Conservation (phyloP, 805 yeast species). For the Torulaspora delbrueckii region DNA sequence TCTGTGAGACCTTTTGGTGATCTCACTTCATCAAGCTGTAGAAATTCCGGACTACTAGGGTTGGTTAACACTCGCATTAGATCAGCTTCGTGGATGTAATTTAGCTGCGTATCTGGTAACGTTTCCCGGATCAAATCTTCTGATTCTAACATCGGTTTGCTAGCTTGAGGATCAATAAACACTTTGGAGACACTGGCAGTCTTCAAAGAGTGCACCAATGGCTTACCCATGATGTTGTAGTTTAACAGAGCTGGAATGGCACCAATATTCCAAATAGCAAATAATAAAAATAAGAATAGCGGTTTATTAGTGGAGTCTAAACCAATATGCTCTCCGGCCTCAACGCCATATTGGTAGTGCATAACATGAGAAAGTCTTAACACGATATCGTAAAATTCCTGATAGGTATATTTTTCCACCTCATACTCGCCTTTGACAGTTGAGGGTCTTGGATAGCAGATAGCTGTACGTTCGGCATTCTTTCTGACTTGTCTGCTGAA, state of each 20-base stretch:
- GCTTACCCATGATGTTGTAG: constrained; percentile 66
- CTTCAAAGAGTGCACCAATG: constrained; percentile 74
- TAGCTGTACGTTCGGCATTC: constrained; percentile 50
- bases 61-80: constrained; percentile 40
- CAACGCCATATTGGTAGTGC: constrained; percentile 56
- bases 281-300: constrained; percentile 71
- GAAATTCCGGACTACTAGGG: constrained; percentile 42
- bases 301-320: constrained; percentile 80
- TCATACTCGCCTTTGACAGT: constrained; percentile 51
- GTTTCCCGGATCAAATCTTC: constrained; percentile 39
- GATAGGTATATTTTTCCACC: constrained; percentile 62
- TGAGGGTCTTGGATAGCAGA: constrained; percentile 50
- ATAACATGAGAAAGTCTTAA: constrained; percentile 63
- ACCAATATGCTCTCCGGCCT: constrained; percentile 64
- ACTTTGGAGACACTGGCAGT: constrained; percentile 60
- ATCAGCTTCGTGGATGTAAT: constrained; percentile 49
- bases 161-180: constrained; percentile 70
- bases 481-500: constrained; percentile 53
- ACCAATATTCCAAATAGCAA: constrained; percentile 86
- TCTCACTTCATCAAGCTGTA: constrained; percentile 55
- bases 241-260: constrained; percentile 85
- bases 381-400: constrained; percentile 60
- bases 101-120: constrained; percentile 40
- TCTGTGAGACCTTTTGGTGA: constrained; percentile 50
- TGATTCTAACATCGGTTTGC: constrained; percentile 47